Base-by-base conservation (phyloP, 192 early-diverging fungal genomes). In the Rhizoclosmatium sp. region DNA sequence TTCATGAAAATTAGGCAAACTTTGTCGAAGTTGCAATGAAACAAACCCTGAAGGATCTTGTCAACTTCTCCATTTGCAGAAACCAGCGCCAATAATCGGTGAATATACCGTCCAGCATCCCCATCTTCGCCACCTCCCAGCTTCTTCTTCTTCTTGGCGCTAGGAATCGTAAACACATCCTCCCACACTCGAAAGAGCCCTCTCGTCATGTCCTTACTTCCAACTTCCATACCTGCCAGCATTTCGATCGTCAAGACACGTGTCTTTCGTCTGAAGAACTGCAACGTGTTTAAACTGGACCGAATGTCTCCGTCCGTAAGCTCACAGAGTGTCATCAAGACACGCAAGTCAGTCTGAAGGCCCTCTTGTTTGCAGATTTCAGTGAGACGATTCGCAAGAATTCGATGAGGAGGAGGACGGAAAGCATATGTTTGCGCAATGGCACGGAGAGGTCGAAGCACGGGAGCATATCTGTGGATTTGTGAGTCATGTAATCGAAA, bases 241-340 rank as follows among this genome's bases (percentile, higher is more conserved):
- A 79, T 67, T 14, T 84, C 84, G 21, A 83, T n/a, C 3, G 81
- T 85, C 7, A 90, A 49, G 39, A 69, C 41, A 4, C 51, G 3
- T 0, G 44, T 69, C 3, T 64, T 72, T 1, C 72, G 48, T 39
- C 72, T 65, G 16, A 87, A 59, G 56, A 88, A 89, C 59, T 99
- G 98, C 65, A 98, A 82, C 7, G 95, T 92, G 71, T 97, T 97
- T 39, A 99, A 81, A 69, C 94, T 96, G 21, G 91, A 88, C 49
- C 98, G 88, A 51, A 99, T 88, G 80, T 99, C 98, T 51, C 96
- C 93, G 45, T 94, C 92, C 1, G 92, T 91, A 60, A 91, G 82
- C 64, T 95, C 94, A 59, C 89, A 90, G 39, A 99, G 81, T 14
- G 88, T 85, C 75, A 92, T 88, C 44, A 98, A 86, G 0, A 92